Base-by-base conservation (phyloP, 2,329 filamentous ascomycete species). In the Aplosporella prunicola region DNA sequence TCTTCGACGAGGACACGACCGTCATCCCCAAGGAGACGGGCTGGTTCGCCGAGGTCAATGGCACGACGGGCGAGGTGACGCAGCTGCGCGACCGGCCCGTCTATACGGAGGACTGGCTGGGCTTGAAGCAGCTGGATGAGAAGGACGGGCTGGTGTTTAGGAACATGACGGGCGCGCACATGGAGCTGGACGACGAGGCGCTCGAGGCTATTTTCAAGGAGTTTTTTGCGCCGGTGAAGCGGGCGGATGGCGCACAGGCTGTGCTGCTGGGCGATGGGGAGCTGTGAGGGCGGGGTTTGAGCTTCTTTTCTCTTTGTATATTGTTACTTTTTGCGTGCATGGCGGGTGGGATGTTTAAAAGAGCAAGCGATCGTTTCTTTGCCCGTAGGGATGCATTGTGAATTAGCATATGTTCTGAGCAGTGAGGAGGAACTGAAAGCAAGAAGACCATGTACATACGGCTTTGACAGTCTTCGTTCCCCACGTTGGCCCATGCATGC, bases 81-180 rank as follows among this genome's bases (percentile, higher is more conserved):
- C 71, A 71, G 11, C 61, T 98, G 55, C 70, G 74, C 46, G 73
- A 87, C 35, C 70, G 84, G 41, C 58, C 61, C 18, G 67, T 96
- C 2, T 98, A 95, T 60, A 75, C 73, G 48, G 81, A 96, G 62
- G 89, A 98, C 64, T 98, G 91, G 91, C 65, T 98, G 18, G 91
- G 91, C 1, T 65, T 98, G 57, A 82, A 74, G 57, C 63, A 66
- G 50, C 64, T 98, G 51, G 88, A 95, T 62, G 65, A 80, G 57
- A 82, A 82, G 64, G 84, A 81, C 3, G 83, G 75, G 1, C 63
- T 98, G 49, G 72, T 79, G 40, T 94, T 95, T 61, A 69, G 77
- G 56, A 78, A 69, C 2, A 72, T 78, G 0, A 69, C 78, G 4
- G 91, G 89, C 0, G 74, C 75, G 16, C 91, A 98, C 64, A 96